Evolutionary conservation across 1,284 basidiomycete species (phyloP).

Genomic region (Erythrobasidium hasegawianum): DNA sequence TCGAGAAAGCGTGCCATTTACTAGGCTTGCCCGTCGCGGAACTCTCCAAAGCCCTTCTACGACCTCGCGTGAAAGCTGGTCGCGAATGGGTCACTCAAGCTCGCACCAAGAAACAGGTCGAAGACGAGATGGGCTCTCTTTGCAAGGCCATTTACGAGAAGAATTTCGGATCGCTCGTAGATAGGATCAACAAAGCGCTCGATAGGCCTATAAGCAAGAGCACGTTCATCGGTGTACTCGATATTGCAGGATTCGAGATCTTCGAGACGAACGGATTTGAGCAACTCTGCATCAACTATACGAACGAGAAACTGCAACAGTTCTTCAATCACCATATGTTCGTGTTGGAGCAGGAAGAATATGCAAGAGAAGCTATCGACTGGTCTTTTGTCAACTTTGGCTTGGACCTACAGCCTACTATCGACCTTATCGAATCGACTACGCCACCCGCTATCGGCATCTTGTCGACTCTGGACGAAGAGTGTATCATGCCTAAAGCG

Average conservation of each 20-base stretch:
- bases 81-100: slow-evolving; percentile 96
- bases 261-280: slow-evolving; percentile 69
- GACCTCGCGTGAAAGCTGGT: slow-evolving; percentile 86
- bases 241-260: slow-evolving; percentile 99
- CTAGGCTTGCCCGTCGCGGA: slow-evolving; percentile 86
- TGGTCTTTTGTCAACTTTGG: slow-evolving; percentile 99
- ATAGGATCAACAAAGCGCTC: slow-evolving; percentile 88
- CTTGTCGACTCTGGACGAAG: slow-evolving; percentile 90
- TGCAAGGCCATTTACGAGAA: slow-evolving; percentile 98
- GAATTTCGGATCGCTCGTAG: slow-evolving; percentile 88
- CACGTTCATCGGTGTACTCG: slow-evolving; percentile 95
- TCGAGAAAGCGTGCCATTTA: slow-evolving; percentile 85
- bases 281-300: slow-evolving; percentile 98
- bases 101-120: slow-evolving; percentile 82
- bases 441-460: slow-evolving; percentile 69
- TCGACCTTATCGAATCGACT: slow-evolving; percentile 90
- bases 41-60: slow-evolving; percentile 80
- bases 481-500: slow-evolving; percentile 99
- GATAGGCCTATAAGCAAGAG: slow-evolving; percentile 89
- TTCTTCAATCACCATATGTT: slow-evolving; percentile 99
- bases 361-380: slow-evolving; percentile 90
- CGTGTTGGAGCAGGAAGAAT: slow-evolving; percentile 98
- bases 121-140: slow-evolving; percentile 85
- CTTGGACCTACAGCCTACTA: slow-evolving; percentile 93
- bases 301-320: slow-evolving; percentile 94